Evolutionary conservation across 164 flowering plant species (phyloP), one percentile per base, ranked within the genome.

Genomic region (Annona cherimola): DNA sequence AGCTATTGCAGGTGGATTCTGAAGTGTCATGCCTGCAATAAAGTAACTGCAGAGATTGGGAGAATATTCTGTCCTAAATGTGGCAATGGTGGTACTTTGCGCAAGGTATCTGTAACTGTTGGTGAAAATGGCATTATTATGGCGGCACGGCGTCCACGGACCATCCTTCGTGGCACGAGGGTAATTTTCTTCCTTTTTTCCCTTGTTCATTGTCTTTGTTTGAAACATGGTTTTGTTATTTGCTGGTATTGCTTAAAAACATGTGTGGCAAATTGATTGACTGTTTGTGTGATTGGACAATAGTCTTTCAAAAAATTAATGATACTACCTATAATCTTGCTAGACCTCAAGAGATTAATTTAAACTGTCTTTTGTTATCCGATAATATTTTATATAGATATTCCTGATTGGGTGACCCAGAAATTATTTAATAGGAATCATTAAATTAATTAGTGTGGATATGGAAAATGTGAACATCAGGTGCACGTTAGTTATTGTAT

Each of bases 71-170:
- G 98, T 66, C 99, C 99, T 3, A 86, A 84, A 69, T 95, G 99
- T 87, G 99, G 99, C 60, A 95, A 95, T 85, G 96, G 96, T 66
- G 99, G 99, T 65, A 95, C 98, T 63, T 75, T 93, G 75, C 86
- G 95, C 20, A 93, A 86, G 74, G 96, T 93, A 55, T 90, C 98
- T 75, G 96, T 88, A 40, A 91, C 97, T 11, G 95, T 95, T 63
- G 90, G 86, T 78, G 98, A 90, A 77, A 93, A 91, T 86, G 98
- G 97, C 66, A 73, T 88, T 71, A 70, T 84, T 50, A 71, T 91
- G 71, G 89, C 95, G 18, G 85, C 85, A 20, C 91, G 87, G 42
- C 77, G 84, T 62, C 97, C 90, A 14, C 90, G 95, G 19, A 75
- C 93, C 60, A 81, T 79, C 45, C 78, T 95, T 71, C 93, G 98